Base-by-base conservation (phyloP, 2,329 filamentous ascomycete genomes). In the Blastomyces percursus region DNA sequence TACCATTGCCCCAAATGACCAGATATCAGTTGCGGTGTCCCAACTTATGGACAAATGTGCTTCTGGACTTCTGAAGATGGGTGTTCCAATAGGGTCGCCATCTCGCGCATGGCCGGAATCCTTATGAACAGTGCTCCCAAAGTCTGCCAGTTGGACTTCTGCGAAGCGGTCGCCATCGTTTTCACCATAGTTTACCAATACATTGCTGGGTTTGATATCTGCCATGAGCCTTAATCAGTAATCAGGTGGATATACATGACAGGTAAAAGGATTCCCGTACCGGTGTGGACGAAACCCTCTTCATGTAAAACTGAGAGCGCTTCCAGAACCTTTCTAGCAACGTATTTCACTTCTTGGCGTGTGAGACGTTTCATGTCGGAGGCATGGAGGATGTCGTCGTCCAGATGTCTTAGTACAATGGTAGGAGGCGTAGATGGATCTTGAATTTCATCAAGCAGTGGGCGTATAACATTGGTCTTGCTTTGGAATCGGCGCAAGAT, bases 121-220 rank as follows among this genome's bases (percentile, higher is more conserved):
- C 42, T 62, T 40, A 35, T 61, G 61, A 57, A 66, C 64, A 40
- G 64, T 65, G 59, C 62, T 65, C n/a, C 64, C 66, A 12, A 66
- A 65, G 56, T 68, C 66, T 50, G 66, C 64, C 16, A 68, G 58
- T 46, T 69, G 65, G 38, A 67, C 62, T 35, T 67, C 64, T 30
- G 30, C 62, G 51, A 69, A 67, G 24, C 66, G 62, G 21, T 55
- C 27, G n/a, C 24, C 51, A 50, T 52, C 3, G 9, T 52, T 24
- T 6, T 59, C 42, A 35, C 35, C 42, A 62, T 68, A 69, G 57
- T 69, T 68, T 21, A 69, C 63, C 38, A 68, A 57, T 19, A 69
- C 58, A 61, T 68, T 66, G 59, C 62, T 64, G 24, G 64, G 62
- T 59, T 68, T 66, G 19, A 68, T 54, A 65, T 69, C 63, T 68